Evolutionary conservation across 768 basidiomycete species (phyloP).

Genomic region (Pulveroboletus sp.): DNA sequence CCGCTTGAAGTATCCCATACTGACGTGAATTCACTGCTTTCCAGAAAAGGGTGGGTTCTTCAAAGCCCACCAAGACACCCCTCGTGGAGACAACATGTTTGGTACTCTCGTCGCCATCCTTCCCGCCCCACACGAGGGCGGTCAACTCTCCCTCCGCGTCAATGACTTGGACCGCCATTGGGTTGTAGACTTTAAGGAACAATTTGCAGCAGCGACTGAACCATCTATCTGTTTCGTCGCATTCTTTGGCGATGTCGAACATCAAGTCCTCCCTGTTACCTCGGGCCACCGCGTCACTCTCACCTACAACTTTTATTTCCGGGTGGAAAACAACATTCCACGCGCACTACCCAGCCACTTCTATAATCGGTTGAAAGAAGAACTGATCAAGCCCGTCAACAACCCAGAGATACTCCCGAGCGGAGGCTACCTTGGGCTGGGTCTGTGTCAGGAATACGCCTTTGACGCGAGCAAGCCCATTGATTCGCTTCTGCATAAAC

Average conservation of each 20-base stretch:
- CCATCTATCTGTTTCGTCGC: conserved; percentile 34
- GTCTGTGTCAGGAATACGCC: conserved; percentile 33
- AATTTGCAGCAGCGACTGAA: not conserved
- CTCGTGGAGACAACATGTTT: conserved; percentile 42
- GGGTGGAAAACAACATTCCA: not conserved
- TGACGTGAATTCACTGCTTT: conserved; percentile 31
- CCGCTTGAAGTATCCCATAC: not conserved
- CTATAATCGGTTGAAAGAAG: not conserved
- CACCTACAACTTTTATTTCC: conserved; percentile 36
- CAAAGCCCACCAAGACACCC: conserved; percentile 50
- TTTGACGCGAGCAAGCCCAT: not conserved
- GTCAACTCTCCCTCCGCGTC: conserved; percentile 38
- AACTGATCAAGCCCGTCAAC: conserved; percentile 14
- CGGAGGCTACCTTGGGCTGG: conserved; percentile 37
- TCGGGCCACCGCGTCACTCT: conserved; percentile 43
- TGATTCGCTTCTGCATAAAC: not conserved
- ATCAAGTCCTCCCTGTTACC: conserved; percentile 39
- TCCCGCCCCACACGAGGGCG: conserved; percentile 46
- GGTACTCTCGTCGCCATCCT: conserved; percentile 50
- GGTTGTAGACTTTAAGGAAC: conserved; percentile 35
- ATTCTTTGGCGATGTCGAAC: conserved; percentile 42
- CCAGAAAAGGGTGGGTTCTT: conserved; percentile 39
- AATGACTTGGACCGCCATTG: conserved; percentile 27
- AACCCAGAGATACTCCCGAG: conserved; percentile 27
- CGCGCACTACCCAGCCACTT: not conserved